A percentile compares a stretch with the other conserved stretches of the same genome.
Evolutionary conservation across 2,329 filamentous ascomycete genomes (phyloP).

Genomic region (Xylaria sp.): DNA sequence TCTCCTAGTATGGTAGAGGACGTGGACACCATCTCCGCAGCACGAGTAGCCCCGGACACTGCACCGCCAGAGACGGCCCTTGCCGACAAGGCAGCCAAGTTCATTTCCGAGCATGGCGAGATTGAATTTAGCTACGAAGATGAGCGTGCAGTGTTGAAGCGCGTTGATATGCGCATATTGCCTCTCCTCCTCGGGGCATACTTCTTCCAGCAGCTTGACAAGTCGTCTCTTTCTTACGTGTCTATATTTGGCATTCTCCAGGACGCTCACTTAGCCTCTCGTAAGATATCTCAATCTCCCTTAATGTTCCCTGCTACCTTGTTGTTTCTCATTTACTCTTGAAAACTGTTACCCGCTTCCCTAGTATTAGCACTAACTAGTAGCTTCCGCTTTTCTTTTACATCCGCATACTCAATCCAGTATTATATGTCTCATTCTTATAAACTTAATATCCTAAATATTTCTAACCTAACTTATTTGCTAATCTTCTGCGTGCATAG

Average conservation of each 20-base stretch:
- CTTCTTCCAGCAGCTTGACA: slow-evolving; percentile 68
- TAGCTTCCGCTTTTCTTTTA: too few species aligned
- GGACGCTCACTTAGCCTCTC: slow-evolving; percentile 36
- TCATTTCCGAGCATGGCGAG: slow-evolving; percentile 55
- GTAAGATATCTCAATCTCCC: slow-evolving; percentile 22
- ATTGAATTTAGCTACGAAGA: slow-evolving; percentile 61
- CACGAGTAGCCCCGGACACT: slow-evolving; percentile 16
- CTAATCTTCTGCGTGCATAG: background rate
- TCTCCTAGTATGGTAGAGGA: slow-evolving; percentile 28
- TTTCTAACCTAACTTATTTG: background rate
- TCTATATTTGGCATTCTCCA: slow-evolving; percentile 61
- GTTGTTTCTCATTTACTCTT: background rate
- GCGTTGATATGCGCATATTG: slow-evolving; percentile 63
- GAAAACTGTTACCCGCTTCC: background rate
- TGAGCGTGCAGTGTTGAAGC: slow-evolving; percentile 57
- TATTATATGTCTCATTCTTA: background rate
- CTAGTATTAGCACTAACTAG: too few species aligned
- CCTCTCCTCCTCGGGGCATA: slow-evolving; percentile 65
- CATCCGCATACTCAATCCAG: too few species aligned
- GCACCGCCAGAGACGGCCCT: slow-evolving; percentile 30
- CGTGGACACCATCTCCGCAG: slow-evolving; percentile 40
- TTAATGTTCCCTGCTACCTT: background rate
- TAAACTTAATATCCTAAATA: background rate
- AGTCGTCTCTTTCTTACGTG: slow-evolving; percentile 58
- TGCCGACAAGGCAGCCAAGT: slow-evolving; percentile 58